Evolutionary conservation across 2,329 filamentous ascomycete species (phyloP).

Genomic region (Aspergillus brasiliensis): DNA sequence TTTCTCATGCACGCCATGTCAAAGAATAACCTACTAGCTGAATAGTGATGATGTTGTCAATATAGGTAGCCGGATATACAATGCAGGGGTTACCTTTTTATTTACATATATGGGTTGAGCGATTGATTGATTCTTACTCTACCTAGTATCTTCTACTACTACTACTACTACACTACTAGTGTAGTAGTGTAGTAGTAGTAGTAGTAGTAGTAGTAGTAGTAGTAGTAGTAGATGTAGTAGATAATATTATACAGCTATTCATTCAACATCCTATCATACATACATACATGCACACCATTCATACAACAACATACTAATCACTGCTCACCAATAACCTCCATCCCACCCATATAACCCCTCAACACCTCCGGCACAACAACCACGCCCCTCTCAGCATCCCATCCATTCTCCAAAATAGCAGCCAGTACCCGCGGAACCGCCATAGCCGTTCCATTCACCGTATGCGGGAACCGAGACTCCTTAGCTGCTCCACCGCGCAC

Average conservation of each 20-base stretch:
- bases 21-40: neutral
- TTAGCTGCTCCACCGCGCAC: slow-evolving; percentile 55
- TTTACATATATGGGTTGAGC: neutral
- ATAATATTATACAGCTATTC: neutral
- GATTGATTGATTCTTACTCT: no score
- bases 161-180: neutral
- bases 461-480: slow-evolving; percentile 74
- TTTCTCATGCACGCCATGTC: neutral
- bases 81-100: neutral
- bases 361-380: slow-evolving; percentile 79
- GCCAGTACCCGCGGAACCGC: slow-evolving; percentile 88
- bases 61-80: neutral
- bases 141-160: no score
- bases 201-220: neutral
- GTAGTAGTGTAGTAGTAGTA: no score
- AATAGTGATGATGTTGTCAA: neutral
- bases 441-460: slow-evolving; percentile 89
- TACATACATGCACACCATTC: slow-evolving; percentile 7
- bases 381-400: slow-evolving; percentile 68
- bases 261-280: neutral
- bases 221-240: neutral
- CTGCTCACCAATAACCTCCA: slow-evolving; percentile 60
- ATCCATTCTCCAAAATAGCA: slow-evolving; percentile 86
- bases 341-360: slow-evolving; percentile 79
- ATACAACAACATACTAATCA: neutral